phyloP scores from a whole-genome alignment of 306 rosid genomes.

The Acacia melanoxylon region DNA sequence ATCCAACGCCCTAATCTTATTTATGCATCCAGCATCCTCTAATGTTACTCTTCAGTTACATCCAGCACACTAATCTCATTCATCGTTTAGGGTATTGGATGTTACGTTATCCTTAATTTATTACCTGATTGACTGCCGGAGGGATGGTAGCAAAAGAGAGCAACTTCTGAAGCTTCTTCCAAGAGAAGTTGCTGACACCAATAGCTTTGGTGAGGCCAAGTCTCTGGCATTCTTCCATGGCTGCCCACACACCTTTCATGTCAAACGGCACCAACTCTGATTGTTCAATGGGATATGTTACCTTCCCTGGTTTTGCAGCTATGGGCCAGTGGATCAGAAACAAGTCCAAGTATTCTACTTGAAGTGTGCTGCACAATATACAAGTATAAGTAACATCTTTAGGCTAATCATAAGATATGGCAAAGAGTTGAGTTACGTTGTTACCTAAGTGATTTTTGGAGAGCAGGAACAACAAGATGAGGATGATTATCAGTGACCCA shows the following conservation, averaged over 20 bases:
- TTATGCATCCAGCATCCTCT: too few relatives aligned
- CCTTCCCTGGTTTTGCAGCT: conserved; percentile 42
- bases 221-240: conserved; percentile 69
- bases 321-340: conserved; percentile 49
- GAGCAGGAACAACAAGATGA: conserved; percentile 39
- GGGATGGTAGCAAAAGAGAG: conserved; percentile 64
- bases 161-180: conserved; percentile 57
- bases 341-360: conserved; percentile 42
- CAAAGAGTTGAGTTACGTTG: not conserved
- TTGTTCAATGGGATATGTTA: conserved; percentile 46
- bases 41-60: too few relatives aligned
- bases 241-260: conserved; percentile 67
- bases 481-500: conserved; percentile 49
- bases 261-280: conserved; percentile 49
- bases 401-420: not conserved
- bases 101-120: not conserved
- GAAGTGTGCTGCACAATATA: conserved; percentile 38
- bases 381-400: not conserved
- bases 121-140: conserved; percentile 74
- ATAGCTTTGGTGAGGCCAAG: conserved; percentile 84
- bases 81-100: too few relatives aligned
- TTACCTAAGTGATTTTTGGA: conserved; percentile 40
- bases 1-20: too few relatives aligned
- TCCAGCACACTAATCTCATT: too few relatives aligned
- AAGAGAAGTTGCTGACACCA: conserved; percentile 84